Percentiles rank a stretch among this genome's conserved stretches.
Evolutionary conservation across 2,329 filamentous ascomycete genomes (phyloP).

Genomic region (Pseudogymnoascus sp.): DNA sequence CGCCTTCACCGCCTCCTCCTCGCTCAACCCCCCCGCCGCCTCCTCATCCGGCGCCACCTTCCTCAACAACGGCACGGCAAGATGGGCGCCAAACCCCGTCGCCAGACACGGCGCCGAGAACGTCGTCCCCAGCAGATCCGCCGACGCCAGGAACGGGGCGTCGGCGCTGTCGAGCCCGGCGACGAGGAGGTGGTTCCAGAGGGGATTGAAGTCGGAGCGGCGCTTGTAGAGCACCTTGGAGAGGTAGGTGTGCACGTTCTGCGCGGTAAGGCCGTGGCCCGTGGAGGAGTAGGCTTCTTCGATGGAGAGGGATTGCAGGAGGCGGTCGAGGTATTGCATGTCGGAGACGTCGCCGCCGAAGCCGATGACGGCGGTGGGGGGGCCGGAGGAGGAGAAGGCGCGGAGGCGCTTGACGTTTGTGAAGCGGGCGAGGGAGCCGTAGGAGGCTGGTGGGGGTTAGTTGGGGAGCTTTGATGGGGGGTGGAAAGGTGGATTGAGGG

Average conservation of each 20-base stretch:
- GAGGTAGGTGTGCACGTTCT: slow-evolving; percentile 94
- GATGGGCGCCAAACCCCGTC: slow-evolving; percentile 86
- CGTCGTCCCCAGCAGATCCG: slow-evolving; percentile 87
- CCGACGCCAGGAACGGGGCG: slow-evolving; percentile 82
- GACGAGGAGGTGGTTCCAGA: slow-evolving; percentile 94
- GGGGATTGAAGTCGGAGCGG: slow-evolving; percentile 88
- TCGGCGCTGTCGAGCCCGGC: slow-evolving; percentile 73
- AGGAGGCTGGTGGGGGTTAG: slow-evolving; percentile 59
- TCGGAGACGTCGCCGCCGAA: slow-evolving; percentile 97
- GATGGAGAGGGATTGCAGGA: slow-evolving; percentile 79
- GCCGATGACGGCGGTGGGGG: slow-evolving; percentile 64
- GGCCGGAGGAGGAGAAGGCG: slow-evolving; percentile 62
- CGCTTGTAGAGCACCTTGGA: slow-evolving; percentile 93
- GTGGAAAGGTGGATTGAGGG: slow-evolving; percentile 9
- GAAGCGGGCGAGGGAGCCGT: slow-evolving; percentile 94
- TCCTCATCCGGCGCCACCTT: slow-evolving; percentile 77
- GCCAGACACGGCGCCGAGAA: slow-evolving; percentile 82
- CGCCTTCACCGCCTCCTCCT: slow-evolving; percentile 70
- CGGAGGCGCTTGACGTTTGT: slow-evolving; percentile 93
- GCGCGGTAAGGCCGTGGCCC: slow-evolving; percentile 62
- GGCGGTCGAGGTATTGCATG: slow-evolving; percentile 96
- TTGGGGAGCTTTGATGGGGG: slow-evolving; percentile 14
- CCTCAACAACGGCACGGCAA: slow-evolving; percentile 87
- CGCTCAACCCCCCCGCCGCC: slow-evolving; percentile 58
- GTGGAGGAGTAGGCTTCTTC: slow-evolving; percentile 71